phyloP scores from a whole-genome alignment of 2,329 filamentous ascomycete genomes.

The Onygenales sp. region DNA sequence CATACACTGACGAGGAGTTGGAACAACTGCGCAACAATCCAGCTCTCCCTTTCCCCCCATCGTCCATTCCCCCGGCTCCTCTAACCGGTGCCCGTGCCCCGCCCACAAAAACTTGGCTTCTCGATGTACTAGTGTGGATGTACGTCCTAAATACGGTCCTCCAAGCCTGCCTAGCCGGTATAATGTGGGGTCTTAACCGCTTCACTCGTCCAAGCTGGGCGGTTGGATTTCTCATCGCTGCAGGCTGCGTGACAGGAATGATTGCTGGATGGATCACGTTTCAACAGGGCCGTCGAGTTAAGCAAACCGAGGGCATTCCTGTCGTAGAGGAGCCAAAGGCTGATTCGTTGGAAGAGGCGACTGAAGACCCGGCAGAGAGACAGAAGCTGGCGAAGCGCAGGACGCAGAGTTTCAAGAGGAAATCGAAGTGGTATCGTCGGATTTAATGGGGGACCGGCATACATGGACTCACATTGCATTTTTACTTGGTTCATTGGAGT shows the following conservation, averaged over 20 bases:
- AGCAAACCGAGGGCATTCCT: constrained; percentile 61
- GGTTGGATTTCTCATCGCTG: constrained; percentile 66
- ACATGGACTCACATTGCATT: background rate
- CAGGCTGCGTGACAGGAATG: constrained; percentile 62
- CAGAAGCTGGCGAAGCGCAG: background rate
- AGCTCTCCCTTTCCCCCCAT: constrained; percentile 53
- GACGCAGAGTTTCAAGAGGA: background rate
- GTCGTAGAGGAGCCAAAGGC: constrained; percentile 44
- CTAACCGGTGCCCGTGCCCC: constrained; percentile 63
- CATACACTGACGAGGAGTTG: constrained; percentile 39
- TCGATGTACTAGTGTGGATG: constrained; percentile 70
- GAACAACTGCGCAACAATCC: constrained; percentile 39
- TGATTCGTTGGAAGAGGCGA: background rate
- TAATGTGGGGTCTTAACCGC: constrained; percentile 76
- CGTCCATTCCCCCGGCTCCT: constrained; percentile 55
- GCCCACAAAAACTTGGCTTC: constrained; percentile 60
- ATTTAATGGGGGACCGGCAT: background rate
- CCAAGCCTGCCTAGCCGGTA: constrained; percentile 61
- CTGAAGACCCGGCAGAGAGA: background rate
- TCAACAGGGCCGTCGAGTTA: constrained; percentile 61
- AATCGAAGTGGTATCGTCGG: constrained; percentile 1
- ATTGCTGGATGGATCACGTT: constrained; percentile 62
- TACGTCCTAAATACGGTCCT: constrained; percentile 72
- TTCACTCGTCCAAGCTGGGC: constrained; percentile 68
- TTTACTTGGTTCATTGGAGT: background rate